phyloP scores from a whole-genome alignment of 768 basidiomycete species.

The Pleurotus platypus region DNA sequence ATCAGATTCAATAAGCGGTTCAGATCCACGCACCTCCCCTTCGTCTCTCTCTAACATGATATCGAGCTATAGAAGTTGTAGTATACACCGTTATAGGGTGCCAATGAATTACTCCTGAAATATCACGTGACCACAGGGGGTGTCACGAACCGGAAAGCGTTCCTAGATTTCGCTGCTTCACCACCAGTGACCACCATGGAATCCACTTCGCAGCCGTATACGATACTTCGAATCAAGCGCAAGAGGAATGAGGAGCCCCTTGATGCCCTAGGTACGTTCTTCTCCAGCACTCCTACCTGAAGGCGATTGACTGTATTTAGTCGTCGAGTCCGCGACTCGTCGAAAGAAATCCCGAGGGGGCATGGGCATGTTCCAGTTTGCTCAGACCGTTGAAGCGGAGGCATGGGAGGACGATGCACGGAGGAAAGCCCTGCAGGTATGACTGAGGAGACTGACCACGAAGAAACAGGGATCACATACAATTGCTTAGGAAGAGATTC shows the following conservation, averaged over 20 bases:
- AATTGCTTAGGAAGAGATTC: conserved; percentile 50
- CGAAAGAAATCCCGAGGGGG: conserved; percentile 60
- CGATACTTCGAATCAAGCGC: conserved; percentile 79
- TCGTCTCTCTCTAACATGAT: no score
- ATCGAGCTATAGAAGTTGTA: no score
- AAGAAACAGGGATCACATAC: no score
- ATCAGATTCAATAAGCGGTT: no score
- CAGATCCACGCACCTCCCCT: no score
- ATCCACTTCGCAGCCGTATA: conserved; percentile 40
- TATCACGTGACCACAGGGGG: no score
- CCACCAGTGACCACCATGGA: neutral
- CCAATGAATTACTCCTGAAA: no score
- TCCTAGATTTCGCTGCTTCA: no score
- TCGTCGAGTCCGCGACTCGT: conserved; percentile 58
- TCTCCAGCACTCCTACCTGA: neutral
- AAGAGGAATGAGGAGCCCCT: conserved; percentile 81
- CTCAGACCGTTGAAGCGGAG: conserved; percentile 69
- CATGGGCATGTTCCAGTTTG: conserved; percentile 73
- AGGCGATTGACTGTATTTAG: conserved; percentile 27
- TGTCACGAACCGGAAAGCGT: no score
- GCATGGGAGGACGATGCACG: conserved; percentile 61
- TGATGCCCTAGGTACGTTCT: conserved; percentile 30
- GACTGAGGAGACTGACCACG: no score
- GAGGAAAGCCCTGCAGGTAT: conserved; percentile 59
- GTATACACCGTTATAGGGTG: no score